Evolutionary conservation across 148 eudicot species (phyloP), one percentile per base, ranked within the genome.

Genomic region (Suaeda aralocaspica): DNA sequence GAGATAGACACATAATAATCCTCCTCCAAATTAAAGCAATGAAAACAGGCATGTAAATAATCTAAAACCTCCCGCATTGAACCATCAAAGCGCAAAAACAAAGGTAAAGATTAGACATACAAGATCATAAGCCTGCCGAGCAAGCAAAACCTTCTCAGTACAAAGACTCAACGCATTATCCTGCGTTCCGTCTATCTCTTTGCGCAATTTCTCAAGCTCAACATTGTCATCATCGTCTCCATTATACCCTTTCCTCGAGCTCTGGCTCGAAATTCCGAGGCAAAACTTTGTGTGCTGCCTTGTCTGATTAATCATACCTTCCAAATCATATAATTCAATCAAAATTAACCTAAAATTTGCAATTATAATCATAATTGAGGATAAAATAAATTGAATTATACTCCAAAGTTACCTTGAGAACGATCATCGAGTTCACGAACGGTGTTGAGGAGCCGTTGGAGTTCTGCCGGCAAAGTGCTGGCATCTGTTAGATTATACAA

Each of bases 111-210:
- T 45, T 51, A 63, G n/a, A 55, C 95, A 81, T 78, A 88, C 96
- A 72, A 94, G 92, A 65, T 91, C 98, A 87, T 89, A 81, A 77
- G 98, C 98, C 84, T 94, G 98, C 31, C 97, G 87, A 52, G 98
- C 98, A 26, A 94, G 79, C 60, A 94, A 79, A 77, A 94, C 98
- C 83, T 94, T 94, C 82, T 94, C 98, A 0, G 98, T 94, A 73
- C 95, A 91, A 29, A 94, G 88, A 71, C 88, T 91, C 42, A 94
- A 81, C 2, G 98, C 91, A 78, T 75, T 89, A 74, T 94, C 92
- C 78, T 94, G 98, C 66, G 77, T 86, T 6, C 76, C 83, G 74
- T 94, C 96, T 15, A 91, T 89, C 24, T 91, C 92, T 64, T 80
- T 91, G 18, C 77, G 77, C 71, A 90, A 66, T 77, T 87, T 92